A percentile compares a stretch with the other conserved stretches of the same genome.
phyloP scores from a whole-genome alignment of 2,329 filamentous ascomycete genomes.

The Fulvia fulva region DNA sequence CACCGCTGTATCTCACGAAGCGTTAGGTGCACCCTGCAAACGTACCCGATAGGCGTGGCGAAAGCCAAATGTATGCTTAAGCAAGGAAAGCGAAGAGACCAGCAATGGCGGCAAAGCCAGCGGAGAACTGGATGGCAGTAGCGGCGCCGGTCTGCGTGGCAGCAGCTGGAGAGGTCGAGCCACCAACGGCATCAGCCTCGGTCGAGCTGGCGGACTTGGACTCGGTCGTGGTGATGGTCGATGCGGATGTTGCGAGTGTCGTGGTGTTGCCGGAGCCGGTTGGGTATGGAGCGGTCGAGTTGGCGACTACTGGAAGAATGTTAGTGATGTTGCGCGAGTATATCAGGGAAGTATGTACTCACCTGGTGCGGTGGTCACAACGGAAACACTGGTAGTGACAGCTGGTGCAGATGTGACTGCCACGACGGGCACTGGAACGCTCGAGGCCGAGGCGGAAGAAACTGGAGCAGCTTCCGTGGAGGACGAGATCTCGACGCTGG shows the following conservation, averaged over 20 bases:
- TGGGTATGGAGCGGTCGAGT: neutral
- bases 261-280: neutral
- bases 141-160: neutral
- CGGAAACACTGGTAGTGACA: neutral
- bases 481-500: neutral
- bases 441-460: neutral
- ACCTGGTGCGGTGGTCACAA: neutral
- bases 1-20: too few relatives aligned
- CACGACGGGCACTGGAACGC: neutral
- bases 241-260: neutral
- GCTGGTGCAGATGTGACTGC: neutral
- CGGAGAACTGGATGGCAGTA: neutral
- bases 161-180: neutral
- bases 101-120: neutral
- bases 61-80: neutral
- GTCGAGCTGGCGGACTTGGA: neutral
- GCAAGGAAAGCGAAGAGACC: neutral
- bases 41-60: neutral
- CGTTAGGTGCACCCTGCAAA: too few relatives aligned
- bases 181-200: neutral
- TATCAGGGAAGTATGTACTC: neutral
- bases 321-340: neutral
- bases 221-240: neutral
- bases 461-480: neutral
- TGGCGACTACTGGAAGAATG: neutral